phyloP scores from a whole-genome alignment of 768 basidiomycete species.

The Tulasnella sp. region DNA sequence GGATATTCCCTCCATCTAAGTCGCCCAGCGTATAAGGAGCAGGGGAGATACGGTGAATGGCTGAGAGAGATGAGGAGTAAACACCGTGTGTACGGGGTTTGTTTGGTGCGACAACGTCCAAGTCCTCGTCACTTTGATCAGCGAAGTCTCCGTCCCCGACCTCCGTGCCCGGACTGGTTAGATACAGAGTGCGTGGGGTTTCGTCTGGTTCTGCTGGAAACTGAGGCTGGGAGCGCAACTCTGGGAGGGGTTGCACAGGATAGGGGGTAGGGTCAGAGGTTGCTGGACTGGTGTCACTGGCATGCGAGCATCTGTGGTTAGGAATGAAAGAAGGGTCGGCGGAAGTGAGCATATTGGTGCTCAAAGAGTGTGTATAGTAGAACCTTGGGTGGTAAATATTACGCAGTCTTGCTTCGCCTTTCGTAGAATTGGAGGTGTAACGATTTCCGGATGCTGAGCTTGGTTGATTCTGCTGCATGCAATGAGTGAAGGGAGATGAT shows the following conservation, averaged over 20 bases:
- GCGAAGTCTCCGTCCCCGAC: slow-evolving; percentile 21
- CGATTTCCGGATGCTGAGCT: too few species aligned
- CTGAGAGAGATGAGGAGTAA: neutral
- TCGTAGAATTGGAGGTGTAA: too few species aligned
- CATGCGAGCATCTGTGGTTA: neutral
- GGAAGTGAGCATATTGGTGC: neutral
- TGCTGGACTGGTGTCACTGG: neutral
- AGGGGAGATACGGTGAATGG: neutral
- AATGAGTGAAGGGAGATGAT: neutral
- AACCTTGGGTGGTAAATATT: neutral
- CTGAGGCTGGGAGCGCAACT: neutral
- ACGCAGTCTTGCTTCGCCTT: too few species aligned
- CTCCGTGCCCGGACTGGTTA: slow-evolving; percentile 17
- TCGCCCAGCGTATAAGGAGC: neutral
- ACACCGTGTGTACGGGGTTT: neutral
- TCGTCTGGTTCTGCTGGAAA: neutral
- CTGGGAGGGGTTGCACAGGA: neutral
- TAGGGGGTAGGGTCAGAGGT: neutral
- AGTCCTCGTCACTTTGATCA: slow-evolving; percentile 1
- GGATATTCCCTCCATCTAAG: neutral
- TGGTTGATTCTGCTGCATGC: too few species aligned
- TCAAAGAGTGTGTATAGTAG: neutral
- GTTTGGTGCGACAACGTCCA: neutral
- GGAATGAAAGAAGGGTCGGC: neutral
- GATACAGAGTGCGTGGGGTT: slow-evolving; percentile 2